Evolutionary conservation across 1,284 basidiomycete genomes (phyloP), one percentile per base, ranked within the genome.

Genomic region (Ganoderma boninense): DNA sequence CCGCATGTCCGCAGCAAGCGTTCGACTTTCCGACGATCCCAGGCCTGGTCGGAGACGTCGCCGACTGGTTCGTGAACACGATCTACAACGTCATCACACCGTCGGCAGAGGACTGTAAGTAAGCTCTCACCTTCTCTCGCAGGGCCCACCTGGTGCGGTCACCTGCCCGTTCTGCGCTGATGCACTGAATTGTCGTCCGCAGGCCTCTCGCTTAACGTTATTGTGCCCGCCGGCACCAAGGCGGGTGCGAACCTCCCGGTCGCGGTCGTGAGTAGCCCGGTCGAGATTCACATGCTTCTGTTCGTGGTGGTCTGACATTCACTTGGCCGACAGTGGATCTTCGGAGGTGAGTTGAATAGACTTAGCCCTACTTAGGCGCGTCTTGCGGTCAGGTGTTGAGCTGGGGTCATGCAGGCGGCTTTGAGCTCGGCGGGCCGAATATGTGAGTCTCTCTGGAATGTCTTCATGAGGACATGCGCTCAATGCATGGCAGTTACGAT

Each of bases 61-160:
- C 82, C 13, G 78, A 87, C 68, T 80, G 77, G 66, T 70, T 87
- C 40, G 73, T 82, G 32, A 83, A 84, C 69, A 78, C 38, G 68
- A 80, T 65, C 81, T 83, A 69, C 77, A 80, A 11, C 75, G 80
- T 32, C 13, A 64, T 72, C 79, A 80, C 84, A 59, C 84, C 29
- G 6, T 61, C 68, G 8, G 75, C 79, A 23, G 87, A 89, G 76
- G 87, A 89, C 72, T 89, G 87, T 88, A 69, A 16, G 87, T 88
- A 69, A 13, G 2, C 11, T 60, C 35, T 60, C 32, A 38, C 6
- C 1, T 38, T 38, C 38, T 40, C 38, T 40, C 38, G 38, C 38
- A 5, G 6, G 38, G 38, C 38, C 11, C 38, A 40, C 7, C 57
- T 60, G 35, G 65, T n/a, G 14, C 14, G 8, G 49, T 57, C 56